These are phyloP conservation scores for Trypanosoma melophagium DNA, from an alignment of 208 protist genomes.

Conservation along the genomic window DNA sequence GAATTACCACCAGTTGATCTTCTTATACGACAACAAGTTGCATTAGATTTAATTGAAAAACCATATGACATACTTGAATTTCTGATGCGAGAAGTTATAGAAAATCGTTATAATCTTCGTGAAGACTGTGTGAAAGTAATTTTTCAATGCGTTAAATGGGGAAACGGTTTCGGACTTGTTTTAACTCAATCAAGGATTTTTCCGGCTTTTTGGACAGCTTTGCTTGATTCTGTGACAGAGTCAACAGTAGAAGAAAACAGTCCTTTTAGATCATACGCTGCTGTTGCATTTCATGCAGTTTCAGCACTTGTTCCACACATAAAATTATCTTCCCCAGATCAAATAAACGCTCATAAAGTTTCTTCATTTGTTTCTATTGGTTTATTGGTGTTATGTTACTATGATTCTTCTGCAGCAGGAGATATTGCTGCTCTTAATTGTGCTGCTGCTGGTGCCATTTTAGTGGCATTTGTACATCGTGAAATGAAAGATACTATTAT, in stretches of 20 bases:
- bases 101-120: conserved; percentile 33
- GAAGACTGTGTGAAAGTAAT: conserved; percentile 79
- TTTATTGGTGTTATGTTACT: conserved; percentile 67
- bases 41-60: conserved; percentile 72
- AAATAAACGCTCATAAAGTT: conserved; percentile 71
- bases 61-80: conserved; percentile 61
- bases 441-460: conserved; percentile 64
- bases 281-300: conserved; percentile 74
- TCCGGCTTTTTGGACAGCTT: conserved; percentile 66
- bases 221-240: conserved; percentile 72
- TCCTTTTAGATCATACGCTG: conserved; percentile 54
- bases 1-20: conserved; percentile 56
- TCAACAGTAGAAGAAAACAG: conserved; percentile 37
- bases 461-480: conserved; percentile 78
- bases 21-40: conserved; percentile 74
- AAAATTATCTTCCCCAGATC: conserved; percentile 80
- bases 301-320: conserved; percentile 81
- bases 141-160: conserved; percentile 81
- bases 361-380: conserved; percentile 58
- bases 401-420: conserved; percentile 33
- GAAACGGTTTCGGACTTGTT: conserved; percentile 78
- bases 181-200: conserved; percentile 73
- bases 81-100: conserved; percentile 62
- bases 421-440: conserved; percentile 54
- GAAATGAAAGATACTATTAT: conserved; percentile 83